Evolutionary conservation across 257 asterid species (phyloP), one percentile per base, ranked within the genome.

Genomic region (Nemophila menziesii): DNA sequence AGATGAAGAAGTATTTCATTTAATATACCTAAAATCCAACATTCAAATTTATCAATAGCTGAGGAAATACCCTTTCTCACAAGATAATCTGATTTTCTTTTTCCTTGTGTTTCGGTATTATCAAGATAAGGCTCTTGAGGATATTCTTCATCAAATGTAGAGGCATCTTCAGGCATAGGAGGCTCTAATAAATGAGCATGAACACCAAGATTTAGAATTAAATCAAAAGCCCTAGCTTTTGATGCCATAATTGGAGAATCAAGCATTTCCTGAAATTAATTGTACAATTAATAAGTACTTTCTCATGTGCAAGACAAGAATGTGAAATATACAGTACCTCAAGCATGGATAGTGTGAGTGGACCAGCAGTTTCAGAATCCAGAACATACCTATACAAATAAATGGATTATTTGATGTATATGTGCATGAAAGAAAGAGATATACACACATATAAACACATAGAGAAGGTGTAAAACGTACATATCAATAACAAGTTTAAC

Each of bases 141-240:
- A 68, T 76, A 86, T 44, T 81, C 94, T 48, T 84, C 95, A 55
- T 70, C 96, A 54, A 77, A 69, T 13, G 75, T 59, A 21, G 89
- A 64, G 64, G 92, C 54, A 43, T 62, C 89, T 72, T 85, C 93
- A 46, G 78, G 69, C 27, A 71, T 69, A 57, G 93, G 92, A 44
- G 99, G 99, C 77, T 90, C 99, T 76, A 90, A 71, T 38, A 90
- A 62, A 70, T 90, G 96, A 12, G 96, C 93, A 66, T 85, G 99
- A 66, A 90, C 96, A 51, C 96, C 99, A 38, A 90, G 99, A 72
- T 90, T 85, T 33, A 90, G 71, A 55, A 90, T 77, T 60, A 90
- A 66, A 79, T 90, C 99, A 67, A 90, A 90, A 59, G 94, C 99
- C 58, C 94, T 79, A 61, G 86, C 51, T 57, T 82, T 90, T 57